A percentile compares a stretch with the other conserved stretches of the same genome.
phyloP scores from a whole-genome alignment of 805 yeast species.

The Alloascoidea hylecoeti region DNA sequence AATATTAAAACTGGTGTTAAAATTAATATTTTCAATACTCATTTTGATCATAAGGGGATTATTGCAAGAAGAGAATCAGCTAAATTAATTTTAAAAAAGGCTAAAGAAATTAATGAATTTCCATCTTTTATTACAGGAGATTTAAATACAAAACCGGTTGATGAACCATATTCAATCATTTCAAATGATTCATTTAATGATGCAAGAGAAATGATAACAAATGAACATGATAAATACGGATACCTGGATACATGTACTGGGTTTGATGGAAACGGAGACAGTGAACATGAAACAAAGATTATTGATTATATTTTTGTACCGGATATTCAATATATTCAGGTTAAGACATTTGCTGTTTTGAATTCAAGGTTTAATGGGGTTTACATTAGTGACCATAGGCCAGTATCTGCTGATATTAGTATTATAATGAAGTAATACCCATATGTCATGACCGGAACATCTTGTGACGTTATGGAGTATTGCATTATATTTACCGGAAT shows the following conservation, averaged over 20 bases:
- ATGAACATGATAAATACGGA: conserved; percentile 24
- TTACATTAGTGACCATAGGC: background rate
- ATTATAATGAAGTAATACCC: no score
- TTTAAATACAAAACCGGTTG: conserved; percentile 35
- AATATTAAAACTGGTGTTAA: conserved; percentile 10
- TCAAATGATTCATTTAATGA: conserved; percentile 21
- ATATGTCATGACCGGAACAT: no score
- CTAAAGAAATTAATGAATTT: no score
- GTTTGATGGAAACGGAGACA: conserved; percentile 18
- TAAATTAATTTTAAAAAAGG: conserved; percentile 22
- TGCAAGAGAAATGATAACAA: conserved; percentile 12
- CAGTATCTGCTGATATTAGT: background rate
- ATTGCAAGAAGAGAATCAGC: conserved; percentile 31
- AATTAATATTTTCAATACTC: conserved; percentile 28
- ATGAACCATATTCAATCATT: conserved; percentile 26
- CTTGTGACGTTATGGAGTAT: no score
- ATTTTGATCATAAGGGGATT: conserved; percentile 33
- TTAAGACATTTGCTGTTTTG: background rate
- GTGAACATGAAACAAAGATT: background rate
- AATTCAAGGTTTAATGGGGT: background rate
- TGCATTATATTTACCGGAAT: no score
- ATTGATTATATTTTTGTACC: background rate
- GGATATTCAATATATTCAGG: conserved; percentile 9
- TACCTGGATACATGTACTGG: conserved; percentile 33
- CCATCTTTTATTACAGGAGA: conserved; percentile 38